A percentile compares a stretch with the other conserved stretches of the same genome.
Evolutionary conservation across 2,329 filamentous ascomycete genomes (phyloP).

Genomic region (Dichotomopilus funicola): DNA sequence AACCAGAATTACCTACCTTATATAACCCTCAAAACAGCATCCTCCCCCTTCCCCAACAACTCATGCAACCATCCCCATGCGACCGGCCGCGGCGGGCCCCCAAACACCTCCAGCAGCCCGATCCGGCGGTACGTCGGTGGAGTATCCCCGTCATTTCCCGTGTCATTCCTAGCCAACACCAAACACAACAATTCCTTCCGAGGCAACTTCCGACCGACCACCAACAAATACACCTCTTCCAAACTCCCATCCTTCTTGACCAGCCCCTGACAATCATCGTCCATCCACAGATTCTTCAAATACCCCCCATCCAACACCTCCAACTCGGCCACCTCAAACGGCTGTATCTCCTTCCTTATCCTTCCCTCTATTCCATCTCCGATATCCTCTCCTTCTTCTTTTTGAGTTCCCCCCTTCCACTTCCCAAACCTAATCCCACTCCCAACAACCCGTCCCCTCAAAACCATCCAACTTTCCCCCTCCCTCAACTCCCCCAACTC

Average conservation of each 20-base stretch:
- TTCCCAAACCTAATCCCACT: slow-evolving; percentile 2
- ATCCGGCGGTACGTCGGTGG: slow-evolving; percentile 1
- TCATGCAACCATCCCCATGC: slow-evolving; percentile 1
- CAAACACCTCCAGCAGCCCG: slow-evolving; percentile 11
- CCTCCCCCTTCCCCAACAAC: slow-evolving; percentile 7
- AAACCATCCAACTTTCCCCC: slow-evolving; percentile 7
- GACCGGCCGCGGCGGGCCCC: slow-evolving; percentile 1
- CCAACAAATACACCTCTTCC: slow-evolving; percentile 4
- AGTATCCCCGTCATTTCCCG: too few relatives aligned
- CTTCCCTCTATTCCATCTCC: too few relatives aligned
- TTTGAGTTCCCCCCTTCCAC: not conserved
- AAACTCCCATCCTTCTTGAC: not conserved
- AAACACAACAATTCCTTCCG: slow-evolving; percentile 6
- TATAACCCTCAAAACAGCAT: slow-evolving; percentile 6
- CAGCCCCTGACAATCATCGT: slow-evolving; percentile 9
- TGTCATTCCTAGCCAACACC: not conserved
- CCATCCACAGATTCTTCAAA: slow-evolving; percentile 12
- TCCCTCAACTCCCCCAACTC: slow-evolving; percentile 9
- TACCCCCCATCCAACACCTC: slow-evolving; percentile 10
- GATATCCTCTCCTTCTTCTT: too few relatives aligned
- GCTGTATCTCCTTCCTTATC: not conserved
- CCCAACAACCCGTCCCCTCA: slow-evolving; percentile 10
- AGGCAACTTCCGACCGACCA: slow-evolving; percentile 9
- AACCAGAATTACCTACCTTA: not conserved
- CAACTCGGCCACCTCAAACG: slow-evolving; percentile 10